These are phyloP conservation scores for Cryptococcus sp. DNA, from an alignment of 1,284 basidiomycete genomes.

Conservation along the genomic window DNA sequence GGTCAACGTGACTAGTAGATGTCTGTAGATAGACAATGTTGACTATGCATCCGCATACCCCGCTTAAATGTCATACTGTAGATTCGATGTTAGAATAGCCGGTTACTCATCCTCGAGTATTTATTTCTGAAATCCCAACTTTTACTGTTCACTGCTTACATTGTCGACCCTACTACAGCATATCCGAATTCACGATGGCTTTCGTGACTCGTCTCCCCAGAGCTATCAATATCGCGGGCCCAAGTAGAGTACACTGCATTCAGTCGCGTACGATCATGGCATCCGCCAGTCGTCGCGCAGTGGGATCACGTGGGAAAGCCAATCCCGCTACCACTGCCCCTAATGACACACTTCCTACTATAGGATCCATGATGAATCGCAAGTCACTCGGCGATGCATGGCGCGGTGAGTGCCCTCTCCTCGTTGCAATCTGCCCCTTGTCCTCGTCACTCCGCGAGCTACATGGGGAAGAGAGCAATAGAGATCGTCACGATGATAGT, in stretches of 20 bases:
- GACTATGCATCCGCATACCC: background rate
- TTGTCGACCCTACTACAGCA: background rate
- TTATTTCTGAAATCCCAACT: background rate
- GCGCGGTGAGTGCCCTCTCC: conserved; percentile 1
- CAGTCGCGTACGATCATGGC: background rate
- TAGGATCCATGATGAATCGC: conserved; percentile 7
- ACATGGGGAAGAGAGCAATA: background rate
- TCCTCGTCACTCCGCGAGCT: too few relatives aligned
- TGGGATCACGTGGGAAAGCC: too few relatives aligned
- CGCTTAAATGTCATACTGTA: background rate
- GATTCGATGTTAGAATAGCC: background rate
- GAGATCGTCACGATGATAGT: too few relatives aligned
- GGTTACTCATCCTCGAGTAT: background rate
- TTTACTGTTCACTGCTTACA: background rate
- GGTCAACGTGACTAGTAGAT: too few relatives aligned
- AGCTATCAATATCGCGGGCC: background rate
- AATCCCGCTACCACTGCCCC: too few relatives aligned
- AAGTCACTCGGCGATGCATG: conserved; percentile 4
- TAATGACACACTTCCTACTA: background rate
- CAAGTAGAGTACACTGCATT: background rate
- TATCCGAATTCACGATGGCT: background rate
- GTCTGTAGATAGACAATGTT: background rate
- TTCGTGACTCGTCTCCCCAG: background rate
- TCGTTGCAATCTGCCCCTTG: background rate
- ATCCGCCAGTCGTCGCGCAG: background rate